Evolutionary conservation across 164 flowering plant species (phyloP).

Genomic region (Berberis thunbergii): DNA sequence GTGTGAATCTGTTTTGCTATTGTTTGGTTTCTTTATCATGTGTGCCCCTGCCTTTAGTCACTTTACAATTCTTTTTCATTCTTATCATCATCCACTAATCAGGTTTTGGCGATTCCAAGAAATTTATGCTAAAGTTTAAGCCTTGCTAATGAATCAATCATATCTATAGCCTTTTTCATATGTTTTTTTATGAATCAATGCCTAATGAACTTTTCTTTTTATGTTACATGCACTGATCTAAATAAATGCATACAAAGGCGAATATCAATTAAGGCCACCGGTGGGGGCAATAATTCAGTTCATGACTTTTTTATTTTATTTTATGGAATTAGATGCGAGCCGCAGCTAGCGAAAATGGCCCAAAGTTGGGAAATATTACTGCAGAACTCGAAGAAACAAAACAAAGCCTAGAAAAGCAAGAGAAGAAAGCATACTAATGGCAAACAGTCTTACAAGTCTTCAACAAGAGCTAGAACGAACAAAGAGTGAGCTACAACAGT

Average conservation of each 20-base stretch:
- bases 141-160: too few relatives aligned
- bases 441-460: conserved; percentile 40
- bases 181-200: too few relatives aligned
- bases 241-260: too few relatives aligned
- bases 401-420: conserved; percentile 53
- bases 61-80: too few relatives aligned
- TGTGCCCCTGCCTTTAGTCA: not conserved
- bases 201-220: too few relatives aligned
- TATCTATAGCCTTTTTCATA: too few relatives aligned
- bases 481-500: conserved; percentile 47
- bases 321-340: conserved; percentile 12
- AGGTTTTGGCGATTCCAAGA: too few relatives aligned
- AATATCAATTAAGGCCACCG: too few relatives aligned
- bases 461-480: conserved; percentile 62
- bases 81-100: too few relatives aligned
- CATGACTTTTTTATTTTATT: conserved; percentile 6
- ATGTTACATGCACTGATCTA: too few relatives aligned
- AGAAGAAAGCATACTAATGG: conserved; percentile 53
- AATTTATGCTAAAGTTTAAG: too few relatives aligned
- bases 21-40: conserved; percentile 4
- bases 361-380: conserved; percentile 25
- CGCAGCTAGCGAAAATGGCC: conserved; percentile 14
- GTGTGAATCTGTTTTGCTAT: not conserved
- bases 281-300: not conserved
- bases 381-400: conserved; percentile 78